Evolutionary conservation across 768 basidiomycete species (phyloP).

Genomic region (Tylopilus intermedius): DNA sequence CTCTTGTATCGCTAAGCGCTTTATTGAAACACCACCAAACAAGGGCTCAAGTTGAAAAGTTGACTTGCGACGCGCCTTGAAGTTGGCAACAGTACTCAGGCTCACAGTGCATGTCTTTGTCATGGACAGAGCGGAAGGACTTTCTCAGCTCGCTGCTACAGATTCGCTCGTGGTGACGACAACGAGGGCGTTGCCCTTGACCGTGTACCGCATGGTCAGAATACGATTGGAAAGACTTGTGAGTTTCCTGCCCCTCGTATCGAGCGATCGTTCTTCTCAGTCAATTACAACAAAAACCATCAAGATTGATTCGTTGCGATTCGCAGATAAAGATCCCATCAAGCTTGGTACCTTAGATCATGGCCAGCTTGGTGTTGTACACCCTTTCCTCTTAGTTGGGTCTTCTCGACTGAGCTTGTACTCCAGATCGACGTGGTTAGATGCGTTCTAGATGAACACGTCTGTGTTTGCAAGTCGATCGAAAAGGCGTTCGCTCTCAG

Average conservation of each 20-base stretch:
- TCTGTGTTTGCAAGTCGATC: conserved; percentile 84
- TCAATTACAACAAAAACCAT: conserved; percentile 53
- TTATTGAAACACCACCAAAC: conserved; percentile 20
- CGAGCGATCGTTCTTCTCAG: conserved; percentile 4
- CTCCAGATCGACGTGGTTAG: conserved; percentile 78
- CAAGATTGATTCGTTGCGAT: conserved; percentile 65
- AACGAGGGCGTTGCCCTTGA: conserved; percentile 64
- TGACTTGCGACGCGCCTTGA: not conserved
- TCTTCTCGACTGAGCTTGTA: not conserved
- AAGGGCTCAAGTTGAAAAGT: no score
- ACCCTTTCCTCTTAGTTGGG: conserved; percentile 22
- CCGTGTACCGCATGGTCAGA: conserved; percentile 71
- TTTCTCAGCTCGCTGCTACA: conserved; percentile 55
- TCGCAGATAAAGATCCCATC: conserved; percentile 65
- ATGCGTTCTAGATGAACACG: conserved; percentile 61
- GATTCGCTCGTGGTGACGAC: conserved; percentile 55
- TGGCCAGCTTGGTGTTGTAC: conserved; percentile 82
- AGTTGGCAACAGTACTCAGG: not conserved
- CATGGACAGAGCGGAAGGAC: conserved; percentile 70
- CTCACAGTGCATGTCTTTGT: conserved; percentile 42
- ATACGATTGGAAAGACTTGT: conserved; percentile 71
- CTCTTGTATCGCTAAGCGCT: no score
- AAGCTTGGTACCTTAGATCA: conserved; percentile 72
- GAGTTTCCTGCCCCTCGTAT: conserved; percentile 13
- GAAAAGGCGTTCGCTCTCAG: conserved; percentile 69